These are phyloP conservation scores for Leptomonas seymouri DNA, from an alignment of 208 protist species.

Conservation along the genomic window DNA sequence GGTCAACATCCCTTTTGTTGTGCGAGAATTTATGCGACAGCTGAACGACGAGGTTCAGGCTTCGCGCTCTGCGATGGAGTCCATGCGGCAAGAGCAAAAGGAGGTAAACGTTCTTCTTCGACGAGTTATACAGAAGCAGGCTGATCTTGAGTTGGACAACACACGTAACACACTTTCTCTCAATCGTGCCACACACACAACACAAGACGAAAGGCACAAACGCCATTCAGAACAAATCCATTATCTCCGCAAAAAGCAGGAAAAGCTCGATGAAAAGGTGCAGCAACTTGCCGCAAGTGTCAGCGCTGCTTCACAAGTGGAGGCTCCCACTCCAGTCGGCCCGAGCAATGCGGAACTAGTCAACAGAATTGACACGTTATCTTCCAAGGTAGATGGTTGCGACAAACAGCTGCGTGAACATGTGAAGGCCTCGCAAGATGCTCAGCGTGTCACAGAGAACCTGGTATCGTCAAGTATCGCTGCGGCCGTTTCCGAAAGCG, in stretches of 20 bases:
- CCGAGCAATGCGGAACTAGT: background rate
- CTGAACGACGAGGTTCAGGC: slow-evolving; percentile 56
- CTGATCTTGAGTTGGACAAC: slow-evolving; percentile 61
- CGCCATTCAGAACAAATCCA: slow-evolving; percentile 32
- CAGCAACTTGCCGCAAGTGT: slow-evolving; percentile 2
- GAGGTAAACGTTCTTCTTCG: slow-evolving; percentile 48
- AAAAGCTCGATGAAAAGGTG: slow-evolving; percentile 33
- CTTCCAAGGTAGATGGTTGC: background rate
- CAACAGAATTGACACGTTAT: background rate
- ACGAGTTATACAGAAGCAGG: slow-evolving; percentile 56
- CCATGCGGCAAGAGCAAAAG: slow-evolving; percentile 48
- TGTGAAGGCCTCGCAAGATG: background rate
- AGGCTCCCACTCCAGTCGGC: background rate
- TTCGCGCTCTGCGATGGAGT: slow-evolving; percentile 33
- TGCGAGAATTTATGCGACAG: slow-evolving; percentile 52
- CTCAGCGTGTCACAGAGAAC: background rate
- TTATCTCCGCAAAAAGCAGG: slow-evolving; percentile 29
- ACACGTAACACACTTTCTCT: slow-evolving; percentile 36
- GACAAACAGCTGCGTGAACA: background rate
- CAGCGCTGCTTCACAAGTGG: background rate
- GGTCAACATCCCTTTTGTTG: slow-evolving; percentile 74
- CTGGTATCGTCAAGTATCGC: background rate
- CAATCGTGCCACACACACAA: background rate
- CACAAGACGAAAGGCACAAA: slow-evolving; percentile 3
- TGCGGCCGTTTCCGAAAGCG: background rate